Base-by-base conservation (phyloP, 148 eudicot genomes). In the Silene conica region DNA sequence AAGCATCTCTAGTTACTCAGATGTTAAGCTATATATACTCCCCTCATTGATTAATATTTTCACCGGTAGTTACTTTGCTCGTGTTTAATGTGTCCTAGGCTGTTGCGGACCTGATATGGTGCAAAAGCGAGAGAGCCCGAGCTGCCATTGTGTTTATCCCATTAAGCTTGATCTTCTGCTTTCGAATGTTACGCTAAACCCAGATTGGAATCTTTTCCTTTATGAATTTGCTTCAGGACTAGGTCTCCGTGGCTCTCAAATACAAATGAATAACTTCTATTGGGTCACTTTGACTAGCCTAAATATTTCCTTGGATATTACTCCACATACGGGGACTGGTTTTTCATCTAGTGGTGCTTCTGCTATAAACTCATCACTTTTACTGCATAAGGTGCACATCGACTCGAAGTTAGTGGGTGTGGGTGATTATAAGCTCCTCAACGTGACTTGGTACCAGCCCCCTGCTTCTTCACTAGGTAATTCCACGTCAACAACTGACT, bases 41-140 rank as follows among this genome's bases (percentile, higher is more conserved):
- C 22, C 63, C 5, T n/a, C 43, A 11, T 20, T 71, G 12, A 20
- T 13, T 12, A 41, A 56, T 71, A 14, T 63, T 63, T 71, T 78
- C 12, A n/a, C 43, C 20, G 13, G 14, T 71, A 13, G 60, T 79
- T 66, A 61, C 73, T 70, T 74, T 69, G 6, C 6, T 22, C 21
- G 66, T 63, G 34, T 75, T 77, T 69, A 46, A 81, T 63, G 14
- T 74, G 78, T 75, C 70, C 26, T 87, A 95, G 98, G 81, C 61
- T 95, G 98, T 82, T 95, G 98, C 80, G 88, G 88, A 81, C 88
- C 87, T 67, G 84, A 84, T 80, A 92, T 86, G 96, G 98, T 95
- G 78, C 79, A 74, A 67, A 86, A 88, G 79, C 91, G 96, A 79
- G 96, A 85, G 70, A 85, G 78, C 72, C 84, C 78, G 50, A 90